Base-by-base conservation (phyloP, 1,139 yeast genomes). In the Magnusiomyces sp. region DNA sequence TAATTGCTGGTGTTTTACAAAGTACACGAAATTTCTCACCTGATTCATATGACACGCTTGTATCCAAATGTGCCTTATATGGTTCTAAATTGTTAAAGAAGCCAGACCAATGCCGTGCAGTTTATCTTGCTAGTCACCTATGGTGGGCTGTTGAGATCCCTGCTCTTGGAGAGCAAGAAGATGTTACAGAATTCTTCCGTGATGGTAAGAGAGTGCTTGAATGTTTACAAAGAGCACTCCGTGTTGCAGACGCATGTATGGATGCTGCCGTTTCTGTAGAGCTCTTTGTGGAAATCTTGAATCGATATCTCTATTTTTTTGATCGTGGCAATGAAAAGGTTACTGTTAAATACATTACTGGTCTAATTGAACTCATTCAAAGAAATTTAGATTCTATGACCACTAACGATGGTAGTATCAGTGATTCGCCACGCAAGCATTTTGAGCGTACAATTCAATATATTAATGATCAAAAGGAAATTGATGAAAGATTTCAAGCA, bases 221-320 rank as follows among this genome's bases (percentile, higher is more conserved):
- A 60, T 81, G 88, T 60, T 67, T 83, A 36, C 87, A 81, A 61
- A 72, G 92, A 58, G 80, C 97, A 0, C 69, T 92, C 32, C 74
- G 97, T 46, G 87, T 88, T 9, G 96, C 97, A 0, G 97, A 92
- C 65, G 86, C 95, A 13, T 86, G 95, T 55, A 83, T 92, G 82
- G 97, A 88, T 60, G 80, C 83, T 2, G 81, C 79, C 55, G 83
- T 81, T 13, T 81, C 90, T 37, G 73, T 85, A 46, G 90, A 87
- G 65, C 71, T 92, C 52, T 90, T 92, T 70, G 82, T 92, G 47
- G 97, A 92, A 68, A 87, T 92, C 23, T 72, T 92, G 56, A 88
- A 88, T 69, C 77, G 90, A 53, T 88, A 95, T 58, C 68, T 90
- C 40, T 85, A 88, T 59, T 92, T 83, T 66, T 83, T 84, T 64